Evolutionary conservation across 1,284 basidiomycete genomes (phyloP), one percentile per base, ranked within the genome.

Genomic region (Cutaneotrichosporon sp.): DNA sequence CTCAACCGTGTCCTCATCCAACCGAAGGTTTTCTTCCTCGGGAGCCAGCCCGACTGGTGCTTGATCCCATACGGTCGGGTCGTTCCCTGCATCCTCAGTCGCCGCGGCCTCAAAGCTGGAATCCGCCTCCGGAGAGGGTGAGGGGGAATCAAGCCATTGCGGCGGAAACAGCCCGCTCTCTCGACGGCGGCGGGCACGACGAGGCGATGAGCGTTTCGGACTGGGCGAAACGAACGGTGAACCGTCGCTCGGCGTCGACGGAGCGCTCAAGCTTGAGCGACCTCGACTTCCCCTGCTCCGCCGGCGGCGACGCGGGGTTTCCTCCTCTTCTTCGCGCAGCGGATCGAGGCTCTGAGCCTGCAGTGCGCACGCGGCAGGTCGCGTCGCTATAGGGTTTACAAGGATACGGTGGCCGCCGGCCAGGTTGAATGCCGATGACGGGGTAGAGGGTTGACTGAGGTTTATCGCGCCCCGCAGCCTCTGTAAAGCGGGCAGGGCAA

Each of bases 111-210:
- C 29, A 31, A 14, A 41, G 38, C 26, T 14, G 39, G n/a, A n/a
- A n/a, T 42, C 39, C 8, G 39, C 39, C 29, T 31, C 29, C 10
- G 29, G 29, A 31, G 39, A 26, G 16, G 14, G 22, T 25, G 24
- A 42, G 22, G 22, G 39, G 24, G 26, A 6, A 16, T 11, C 26
- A 24, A n/a, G 41, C 4, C 5, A 6, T 24, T n/a, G 41, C 3
- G 41, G 33, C 4, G 24, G 25, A 16, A 52, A 45, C 16, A 51
- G 29, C 0, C 51, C 55, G 32, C 51, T 53, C 51, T 57, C 51
- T 3, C 54, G 32, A 5, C 46, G 31, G 24, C 46, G 29, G 12
- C 44, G n/a, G n/a, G n/a, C 10, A 3, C 31, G 29, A 17, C 32
- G n/a, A 5, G 42, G 29, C 26, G 27, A 47, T n/a, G n/a, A n/a